phyloP scores from a whole-genome alignment of 306 rosid species.

The Gynostemma pentaphyllum region DNA sequence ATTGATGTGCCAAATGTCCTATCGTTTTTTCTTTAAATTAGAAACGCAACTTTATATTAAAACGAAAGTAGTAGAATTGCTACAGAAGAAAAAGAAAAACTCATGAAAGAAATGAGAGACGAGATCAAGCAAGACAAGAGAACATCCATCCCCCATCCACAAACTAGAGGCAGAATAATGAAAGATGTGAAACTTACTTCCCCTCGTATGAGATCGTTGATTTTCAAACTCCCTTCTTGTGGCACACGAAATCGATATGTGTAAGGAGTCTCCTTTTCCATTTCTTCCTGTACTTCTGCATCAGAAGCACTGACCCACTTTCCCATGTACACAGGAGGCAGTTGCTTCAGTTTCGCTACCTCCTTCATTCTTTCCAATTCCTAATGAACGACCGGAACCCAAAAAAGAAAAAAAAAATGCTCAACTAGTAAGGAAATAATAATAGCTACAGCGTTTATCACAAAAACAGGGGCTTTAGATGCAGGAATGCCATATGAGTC shows the following conservation, averaged over 20 bases:
- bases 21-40: no score
- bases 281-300: conserved; percentile 3
- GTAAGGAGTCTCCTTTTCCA: conserved; percentile 6
- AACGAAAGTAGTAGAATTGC: no score
- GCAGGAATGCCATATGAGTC: no score
- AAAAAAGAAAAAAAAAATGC: not conserved
- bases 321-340: conserved; percentile 85
- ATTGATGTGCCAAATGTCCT: no score
- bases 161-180: not conserved
- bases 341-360: conserved; percentile 31
- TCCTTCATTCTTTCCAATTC: conserved; percentile 94
- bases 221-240: conserved; percentile 23
- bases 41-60: not conserved
- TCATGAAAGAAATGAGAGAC: not conserved
- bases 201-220: conserved; percentile 80
- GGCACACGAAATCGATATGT: conserved; percentile 9
- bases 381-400: conserved; percentile 19
- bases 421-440: no score
- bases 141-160: not conserved
- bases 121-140: not conserved
- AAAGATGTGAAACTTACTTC: conserved; percentile 34
- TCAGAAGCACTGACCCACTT: conserved; percentile 47
- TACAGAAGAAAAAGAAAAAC: not conserved
- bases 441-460: no score
- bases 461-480: no score